Evolutionary conservation across 306 rosid species (phyloP), one percentile per base, ranked within the genome.

Genomic region (Purshia tridentata): DNA sequence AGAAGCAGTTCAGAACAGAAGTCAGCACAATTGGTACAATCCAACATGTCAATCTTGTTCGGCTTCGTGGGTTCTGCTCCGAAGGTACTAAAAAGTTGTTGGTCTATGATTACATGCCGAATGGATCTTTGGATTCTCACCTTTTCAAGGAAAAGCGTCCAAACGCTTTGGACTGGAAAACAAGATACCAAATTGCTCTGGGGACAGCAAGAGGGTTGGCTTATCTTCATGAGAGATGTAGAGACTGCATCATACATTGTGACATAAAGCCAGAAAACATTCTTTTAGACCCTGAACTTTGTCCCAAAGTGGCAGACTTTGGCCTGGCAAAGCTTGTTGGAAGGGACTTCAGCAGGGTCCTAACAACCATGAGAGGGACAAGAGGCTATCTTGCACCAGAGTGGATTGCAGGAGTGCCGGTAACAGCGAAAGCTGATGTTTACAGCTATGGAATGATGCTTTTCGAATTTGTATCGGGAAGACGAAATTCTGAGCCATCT

Each of bases 371-470:
- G 86, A 88, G 98, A 91, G 97, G 98, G n/a, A 93, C 97, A 35
- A 84, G 93, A 76, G 97, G 98, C 1, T 93, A 93, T 55, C 88
- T 89, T 16, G 98, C 98, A 0, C 98, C 96, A 0, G 97, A 93
- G 69, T 93, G 98, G 98, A 89, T 89, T 60, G 85, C 92, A 2
- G 98, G 97, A 10, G 86, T 88, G 76, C 86, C 98, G 2, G 82
- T 93, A 39, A 91, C 98, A 7, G 85, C 92, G 2, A 93, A 91
- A 79, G 96, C 98, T 0, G 98, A 93, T 77, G 97, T 91, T 11
- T 93, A 86, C 74, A 93, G 98, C 86, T 93, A 80, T 0, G 98
- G 98, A 55, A 93, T 89, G 97, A 88, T 91, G 97, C 91, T 93
- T 54, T 93, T 89, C 13, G 97, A 93, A 80, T 4, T 89, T 6